Evolutionary conservation across 2,329 filamentous ascomycete genomes (phyloP), one percentile per base, ranked within the genome.

Genomic region (Apiospora kogelbergensis): DNA sequence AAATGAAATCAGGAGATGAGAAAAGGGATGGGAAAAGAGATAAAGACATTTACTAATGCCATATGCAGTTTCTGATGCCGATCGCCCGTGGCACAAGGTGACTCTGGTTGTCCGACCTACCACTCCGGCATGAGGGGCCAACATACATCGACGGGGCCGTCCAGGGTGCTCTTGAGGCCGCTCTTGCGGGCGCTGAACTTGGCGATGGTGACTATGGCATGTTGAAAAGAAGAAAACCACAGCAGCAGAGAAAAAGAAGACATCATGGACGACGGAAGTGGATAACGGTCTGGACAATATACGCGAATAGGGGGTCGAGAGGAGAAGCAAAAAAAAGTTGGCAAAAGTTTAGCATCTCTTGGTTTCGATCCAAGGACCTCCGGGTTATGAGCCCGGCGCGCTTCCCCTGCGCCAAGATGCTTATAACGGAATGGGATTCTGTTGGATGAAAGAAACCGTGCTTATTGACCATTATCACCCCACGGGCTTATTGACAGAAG

Each of bases 341-440:
- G 42, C 7, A 6, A 60, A 37, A 60, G n/a, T 5, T 46, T 75
- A 75, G 73, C 73, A 74, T 68, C 70, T 71, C 69, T 73, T 70
- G 70, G 72, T 74, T 74, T 74, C 72, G 73, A 74, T 74, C 73
- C 65, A 70, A 73, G 70, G 73, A 70, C 73, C 73, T 75, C 72
- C 73, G 72, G 72, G 73, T 74, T 74, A 75, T 75, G 72, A 75
- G 72, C 73, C 73, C 73, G 72, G 73, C 72, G 73, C 72, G 73
- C 73, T 74, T 74, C 73, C 72, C 66, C 73, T 74, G 72, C 73
- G 73, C 73, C 73, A 74, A 70, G 69, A 72, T 74, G 73, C 73
- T 74, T 70, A 11, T 2, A 13, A 33, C 7, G 33, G 7, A 3
- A 4, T 33, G 33, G 3, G 4, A 7, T 33, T 33, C 33, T n/a